Evolutionary conservation across 768 basidiomycete species (phyloP), one percentile per base, ranked within the genome.

Genomic region (Macrolepiota fuliginosa): DNA sequence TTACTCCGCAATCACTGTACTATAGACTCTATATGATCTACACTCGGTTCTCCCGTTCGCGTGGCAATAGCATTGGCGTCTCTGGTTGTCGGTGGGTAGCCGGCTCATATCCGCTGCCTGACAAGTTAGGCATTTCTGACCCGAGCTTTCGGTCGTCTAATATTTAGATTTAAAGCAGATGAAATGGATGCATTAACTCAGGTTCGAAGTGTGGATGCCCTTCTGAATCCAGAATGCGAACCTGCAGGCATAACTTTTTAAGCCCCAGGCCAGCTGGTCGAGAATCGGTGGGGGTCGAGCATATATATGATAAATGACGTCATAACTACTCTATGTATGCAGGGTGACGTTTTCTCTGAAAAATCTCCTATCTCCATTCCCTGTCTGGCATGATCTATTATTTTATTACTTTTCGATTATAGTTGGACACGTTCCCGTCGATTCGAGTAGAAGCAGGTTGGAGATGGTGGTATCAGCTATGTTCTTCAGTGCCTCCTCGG

Each of bases 391-490:
- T 7, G 1, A 9, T n/a, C 4, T 9, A 45, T 17, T n/a, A 17
- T 45, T 7, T 32, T 45, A 19, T 36, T 10, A 25, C 3, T 54
- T 54, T 7, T 27, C 61, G 12, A 74, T 67, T 15, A 77, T 56
- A 63, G 72, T 73, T 2, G 54, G 66, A 46, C 74, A 73, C 1
- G 71, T 74, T 12, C 75, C 75, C 2, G 68, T 74, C 15, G 62
- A 63, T 49, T 74, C 69, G 6, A 79, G 56, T 19, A 75, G 73
- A 27, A 69, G 66, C 7, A 80, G 62, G 37, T 74, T 80, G 54
- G 70, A 64, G 15, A 78, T 63, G 6, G 77, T 80, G 5, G 77
- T 77, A 15, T 76, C 73, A 2, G 77, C 77, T 54, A 79, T 80
- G 50, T 72, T 77, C 36, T 67, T 65, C 2, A 80, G 64, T 1